Base-by-base conservation (phyloP, 176 grass and related monocot genomes). In the Hordeum marinum region DNA sequence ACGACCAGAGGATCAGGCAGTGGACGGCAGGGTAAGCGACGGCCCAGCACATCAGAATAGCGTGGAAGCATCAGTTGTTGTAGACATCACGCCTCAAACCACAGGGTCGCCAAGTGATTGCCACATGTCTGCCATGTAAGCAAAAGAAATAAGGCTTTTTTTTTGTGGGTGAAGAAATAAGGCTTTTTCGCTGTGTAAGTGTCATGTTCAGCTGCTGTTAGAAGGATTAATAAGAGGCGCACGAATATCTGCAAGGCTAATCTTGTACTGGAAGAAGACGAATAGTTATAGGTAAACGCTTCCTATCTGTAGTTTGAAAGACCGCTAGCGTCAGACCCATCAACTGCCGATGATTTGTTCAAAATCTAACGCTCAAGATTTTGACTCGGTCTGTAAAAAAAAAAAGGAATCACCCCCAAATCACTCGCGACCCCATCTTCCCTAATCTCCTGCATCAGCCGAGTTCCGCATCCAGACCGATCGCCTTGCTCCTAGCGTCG, bases 111-210 rank as follows among this genome's bases (percentile, higher is more conserved):
- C 77, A 69, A 87, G 85, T 32, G 73, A 50, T 61, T 48, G 14
- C 45, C 45, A 76, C 76, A 57, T 62, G 60, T 52, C 61, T 64
- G 18, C 60, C 59, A 23, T 39, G 41, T 61, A 90, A 90, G 61
- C n/a, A 7, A 13, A 90, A 63, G 68, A 84, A 83, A 83, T 87
- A 87, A 83, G 18, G 46, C 39, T 46, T 34, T 42, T 40, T 29
- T 29, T 29, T 29, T 29, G 29, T 2, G 29, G 29, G 29, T 29
- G 29, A 90, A 63, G 68, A 84, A 83, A 83, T 87, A 87, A 83
- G 18, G 46, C 6, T 15, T 59, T 26, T 90, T 43, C 63, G 72
- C 9, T 61, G 7, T 64, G 76, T 7, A 17, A 17, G 2, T 37
- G 63, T 72, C 84, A 20, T 80, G 65, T 85, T 80, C 34, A 48